Base-by-base conservation (phyloP, 371 early-diverging fungal genomes). In the Funneliformis caledonium region DNA sequence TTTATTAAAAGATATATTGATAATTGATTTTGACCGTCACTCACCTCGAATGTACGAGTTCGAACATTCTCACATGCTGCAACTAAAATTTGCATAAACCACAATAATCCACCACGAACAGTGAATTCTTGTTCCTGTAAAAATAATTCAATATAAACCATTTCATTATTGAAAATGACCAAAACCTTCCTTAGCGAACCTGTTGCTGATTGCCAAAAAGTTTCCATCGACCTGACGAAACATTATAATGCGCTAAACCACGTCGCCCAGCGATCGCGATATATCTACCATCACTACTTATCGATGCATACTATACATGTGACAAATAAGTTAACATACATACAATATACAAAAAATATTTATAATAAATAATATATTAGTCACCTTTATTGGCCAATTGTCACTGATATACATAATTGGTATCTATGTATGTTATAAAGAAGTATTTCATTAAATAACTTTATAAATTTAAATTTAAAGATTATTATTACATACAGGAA, bases 321-420 rank as follows among this genome's bases (percentile, higher is more conserved):
- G 19, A 47, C 52, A 56, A 50, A 50, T 19, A n/a, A 56, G 16
- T 6, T 33, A 26, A 42, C 19, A 43, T 22, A 43, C 26, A 11
- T 6, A 48, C 43, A 45, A 37, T 33, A 43, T 22, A 43, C 26
- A 11, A 10, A 48, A 2, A 43, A 50, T n/a, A 48, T 43, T 60
- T n/a, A 45, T 16, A 62, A 42, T 14, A 9, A 65, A 68, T 45
- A n/a, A 19, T 65, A 22, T 52, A 65, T 3, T 9, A 59, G 83
- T 80, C 88, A 93, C 93, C 76, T 89, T 88, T 43, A 95, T 94
- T 6, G 96, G 96, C 96, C 96, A 96, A 81, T 95, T 94, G 61
- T 91, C 91, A 9, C 93, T 88, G 67, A 95, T 89, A 81, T 96
- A 96, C 81, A 92, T 89, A 11, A 87, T 84, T 1, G 96, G 96